Evolutionary conservation across 2,329 filamentous ascomycete species (phyloP), one percentile per base, ranked within the genome.

Genomic region (Ophiostoma perfectum): DNA sequence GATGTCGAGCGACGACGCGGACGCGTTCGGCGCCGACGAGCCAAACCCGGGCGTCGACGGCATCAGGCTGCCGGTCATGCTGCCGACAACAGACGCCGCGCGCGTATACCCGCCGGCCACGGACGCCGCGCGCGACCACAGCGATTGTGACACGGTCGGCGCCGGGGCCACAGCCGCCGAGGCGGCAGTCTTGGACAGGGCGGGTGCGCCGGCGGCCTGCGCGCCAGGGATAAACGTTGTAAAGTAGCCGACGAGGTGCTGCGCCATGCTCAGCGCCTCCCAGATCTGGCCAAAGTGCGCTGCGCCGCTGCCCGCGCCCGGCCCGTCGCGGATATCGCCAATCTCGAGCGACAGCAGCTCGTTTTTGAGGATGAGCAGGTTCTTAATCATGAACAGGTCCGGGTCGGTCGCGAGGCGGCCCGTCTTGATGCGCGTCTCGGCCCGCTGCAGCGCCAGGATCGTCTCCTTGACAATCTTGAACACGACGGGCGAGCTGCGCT

Each of bases 281-380:
- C 86, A 89, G 55, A 89, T 88, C 70, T 85, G 85, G 16, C 82
- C 79, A 73, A 89, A 88, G 73, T 89, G 86, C 88, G 85, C 80
- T 86, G n/a, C 69, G 39, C 65, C 47, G 11, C 16, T 36, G 18
- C 36, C 47, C 12, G 47, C 60, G 45, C 66, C 58, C 14, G 49
- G 58, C 52, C 67, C 69, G 68, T 83, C 84, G 70, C 86, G 81
- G 16, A 87, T 83, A 72, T 88, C 86, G 66, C 86, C 93, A 72
- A 99, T 97, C 79, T 99, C 95, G 71, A 99, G 93, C 9, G 93
- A 93, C 39, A 99, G 88, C 66, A 99, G 90, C 76, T 97, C 92
- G 76, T 97, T 96, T 78, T 98, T 98, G 66, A 99, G 86, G 65
- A 97, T 89, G 65, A 99, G 89, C 1, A 99, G 84, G 76, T 99